These are phyloP conservation scores for Pyrrhoderma noxium DNA, from an alignment of 1,284 basidiomycete species.

Conservation along the genomic window DNA sequence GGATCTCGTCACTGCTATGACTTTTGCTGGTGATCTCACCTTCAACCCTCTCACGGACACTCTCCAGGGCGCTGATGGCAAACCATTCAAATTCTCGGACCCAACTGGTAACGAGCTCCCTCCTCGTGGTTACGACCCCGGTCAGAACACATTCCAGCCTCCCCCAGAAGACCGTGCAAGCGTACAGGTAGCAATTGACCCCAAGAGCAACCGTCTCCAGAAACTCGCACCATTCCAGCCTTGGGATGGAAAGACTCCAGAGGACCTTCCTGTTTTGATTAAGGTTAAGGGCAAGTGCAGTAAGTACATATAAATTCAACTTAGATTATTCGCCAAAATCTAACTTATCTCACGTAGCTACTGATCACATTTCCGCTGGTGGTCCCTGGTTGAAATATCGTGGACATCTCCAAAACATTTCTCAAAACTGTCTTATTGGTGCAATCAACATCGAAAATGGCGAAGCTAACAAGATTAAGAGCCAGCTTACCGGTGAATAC, in stretches of 20 bases:
- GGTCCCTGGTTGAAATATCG: conserved; percentile 99
- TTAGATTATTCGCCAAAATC: conserved; percentile 8
- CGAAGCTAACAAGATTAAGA: conserved; percentile 94
- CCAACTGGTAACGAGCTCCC: conserved; percentile 91
- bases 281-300: conserved; percentile 99
- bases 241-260: conserved; percentile 92
- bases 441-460: conserved; percentile 94
- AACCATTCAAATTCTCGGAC: conserved; percentile 94
- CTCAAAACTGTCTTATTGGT: conserved; percentile 96
- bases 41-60: conserved; percentile 97
- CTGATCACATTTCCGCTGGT: conserved; percentile 90
- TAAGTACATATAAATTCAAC: conserved; percentile 32
- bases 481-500: conserved; percentile 85
- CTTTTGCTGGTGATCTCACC: conserved; percentile 87
- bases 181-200: conserved; percentile 84
- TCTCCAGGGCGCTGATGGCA: conserved; percentile 87
- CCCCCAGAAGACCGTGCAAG: conserved; percentile 81
- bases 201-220: conserved; percentile 92
- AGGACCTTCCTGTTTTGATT: conserved; percentile 89
- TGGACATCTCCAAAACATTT: conserved; percentile 98
- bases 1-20: conserved; percentile 96
- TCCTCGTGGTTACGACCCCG: conserved; percentile 91
- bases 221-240: conserved; percentile 85
- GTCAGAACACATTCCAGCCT: conserved; percentile 95
- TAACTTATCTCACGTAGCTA: conserved; percentile 36